A percentile compares a stretch with the other conserved stretches of the same genome.
phyloP scores from a whole-genome alignment of 2,329 filamentous ascomycete species.

The Chalara sp. region DNA sequence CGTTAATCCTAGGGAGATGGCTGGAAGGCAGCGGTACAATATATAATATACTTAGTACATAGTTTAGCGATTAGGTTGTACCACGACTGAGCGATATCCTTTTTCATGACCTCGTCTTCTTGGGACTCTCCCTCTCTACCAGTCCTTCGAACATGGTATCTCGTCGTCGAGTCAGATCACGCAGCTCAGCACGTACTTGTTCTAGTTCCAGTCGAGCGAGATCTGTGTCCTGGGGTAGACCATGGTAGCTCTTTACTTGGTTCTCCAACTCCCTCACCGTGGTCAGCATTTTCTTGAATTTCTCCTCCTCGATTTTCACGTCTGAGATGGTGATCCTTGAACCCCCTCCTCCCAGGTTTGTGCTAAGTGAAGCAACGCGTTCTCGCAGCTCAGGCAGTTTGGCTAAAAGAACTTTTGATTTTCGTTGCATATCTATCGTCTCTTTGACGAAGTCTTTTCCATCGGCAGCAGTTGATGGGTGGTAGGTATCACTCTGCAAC shows the following conservation, averaged over 20 bases:
- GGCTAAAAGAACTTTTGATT: slow-evolving; percentile 57
- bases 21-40: background rate
- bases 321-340: slow-evolving; percentile 45
- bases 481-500: slow-evolving; percentile 41
- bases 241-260: slow-evolving; percentile 60
- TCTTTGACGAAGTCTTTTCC: slow-evolving; percentile 51
- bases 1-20: slow-evolving; percentile 31
- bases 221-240: slow-evolving; percentile 64
- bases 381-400: slow-evolving; percentile 63
- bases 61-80: no score
- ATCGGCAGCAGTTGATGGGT: slow-evolving; percentile 31
- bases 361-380: slow-evolving; percentile 36
- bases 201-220: slow-evolving; percentile 67
- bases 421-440: slow-evolving; percentile 69
- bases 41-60: no score
- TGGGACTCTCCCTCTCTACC: slow-evolving; percentile 54
- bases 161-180: slow-evolving; percentile 51
- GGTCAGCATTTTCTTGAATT: slow-evolving; percentile 49
- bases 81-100: no score
- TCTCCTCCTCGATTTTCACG: slow-evolving; percentile 50
- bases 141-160: slow-evolving; percentile 71
- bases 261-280: slow-evolving; percentile 53
- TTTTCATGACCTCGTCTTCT: slow-evolving; percentile 28
- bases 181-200: slow-evolving; percentile 56
- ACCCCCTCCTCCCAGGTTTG: slow-evolving; percentile 7